Evolutionary conservation across 2,329 filamentous ascomycete genomes (phyloP), one percentile per base, ranked within the genome.

Genomic region (Alternaria brassicae): DNA sequence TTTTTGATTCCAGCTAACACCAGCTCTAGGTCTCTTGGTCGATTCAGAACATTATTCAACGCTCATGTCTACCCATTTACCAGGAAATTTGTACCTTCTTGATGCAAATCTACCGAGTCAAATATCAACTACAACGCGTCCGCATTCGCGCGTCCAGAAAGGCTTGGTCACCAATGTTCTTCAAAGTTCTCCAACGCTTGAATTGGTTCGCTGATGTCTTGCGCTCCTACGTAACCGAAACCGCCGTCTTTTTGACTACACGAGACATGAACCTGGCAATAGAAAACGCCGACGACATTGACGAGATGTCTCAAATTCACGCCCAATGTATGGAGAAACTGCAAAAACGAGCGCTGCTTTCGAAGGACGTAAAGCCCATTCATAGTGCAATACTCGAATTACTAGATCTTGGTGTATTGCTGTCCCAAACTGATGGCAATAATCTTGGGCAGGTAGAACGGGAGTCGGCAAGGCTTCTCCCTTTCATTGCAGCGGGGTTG

Each of bases 151-250:
- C 44, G 2, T 45, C 57, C 12, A 39, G 51, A 19, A 58, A 44
- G n/a, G 25, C 42, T 7, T 53, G 54, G 6, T 8, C 7, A 2
- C 34, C 40, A 9, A 40, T 70, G 52, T 58, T 58, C 39, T 88
- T 86, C 72, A 80, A 82, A 15, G 80, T 94, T 8, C 87, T 91
- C 36, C 86, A 88, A 28, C 87, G 85, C 49, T 82, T 96, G 3
- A 79, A 93, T 10, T 94, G 91, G 90, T 94, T 96, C 77, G 86
- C 86, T 64, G 89, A 89, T 63, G 87, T 85, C 0, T 70, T 97
- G 1, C 89, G 92, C 69, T 88, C 88, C 8, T 95, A 97, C 72
- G 80, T 96, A 4, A 89, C 88, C 3, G 89, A 88, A 15, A 84
- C 92, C 2, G 90, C 93, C 1, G 82, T 96, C 1, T 84, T 84